Percentiles rank a stretch among this genome's conserved stretches.
phyloP scores from a whole-genome alignment of 345 rosid genomes.

The Orychophragmus violaceus region DNA sequence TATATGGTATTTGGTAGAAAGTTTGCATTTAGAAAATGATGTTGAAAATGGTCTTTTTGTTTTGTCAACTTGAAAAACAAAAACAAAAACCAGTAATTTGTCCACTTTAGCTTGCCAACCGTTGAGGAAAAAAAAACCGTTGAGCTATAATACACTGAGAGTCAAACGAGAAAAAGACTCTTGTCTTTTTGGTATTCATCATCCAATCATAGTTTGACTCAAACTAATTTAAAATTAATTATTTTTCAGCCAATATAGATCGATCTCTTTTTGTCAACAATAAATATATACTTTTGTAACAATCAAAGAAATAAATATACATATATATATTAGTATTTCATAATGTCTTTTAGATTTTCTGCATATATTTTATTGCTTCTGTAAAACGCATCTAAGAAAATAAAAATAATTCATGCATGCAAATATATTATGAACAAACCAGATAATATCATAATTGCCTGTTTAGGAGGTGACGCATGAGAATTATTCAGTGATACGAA shows the following conservation, averaged over 20 bases:
- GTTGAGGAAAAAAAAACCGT: slow-evolving; percentile 25
- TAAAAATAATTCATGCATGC: background rate
- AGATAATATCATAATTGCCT: slow-evolving; percentile 4
- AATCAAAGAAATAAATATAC: too few species aligned
- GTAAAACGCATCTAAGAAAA: background rate
- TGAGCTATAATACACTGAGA: slow-evolving; percentile 21
- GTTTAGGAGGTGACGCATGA: slow-evolving; percentile 19
- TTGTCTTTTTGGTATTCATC: slow-evolving; percentile 26
- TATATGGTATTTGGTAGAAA: background rate
- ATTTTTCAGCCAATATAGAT: background rate
- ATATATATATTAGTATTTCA: background rate
- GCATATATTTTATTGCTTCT: background rate
- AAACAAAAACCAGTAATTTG: background rate
- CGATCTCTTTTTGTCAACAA: background rate
- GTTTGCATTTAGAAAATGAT: background rate
- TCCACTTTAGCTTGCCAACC: slow-evolving; percentile 37
- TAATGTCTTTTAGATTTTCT: background rate
- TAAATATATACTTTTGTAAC: too few species aligned
- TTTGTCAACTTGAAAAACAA: slow-evolving; percentile 17
- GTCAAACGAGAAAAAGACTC: slow-evolving; percentile 34
- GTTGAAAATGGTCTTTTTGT: background rate
- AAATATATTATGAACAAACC: background rate
- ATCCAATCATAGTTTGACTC: slow-evolving; percentile 31
- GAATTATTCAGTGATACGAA: background rate
- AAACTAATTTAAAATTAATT: background rate